These are phyloP conservation scores for Huntiella bhutanensis DNA, from an alignment of 2,329 filamentous ascomycete genomes.

Conservation along the genomic window DNA sequence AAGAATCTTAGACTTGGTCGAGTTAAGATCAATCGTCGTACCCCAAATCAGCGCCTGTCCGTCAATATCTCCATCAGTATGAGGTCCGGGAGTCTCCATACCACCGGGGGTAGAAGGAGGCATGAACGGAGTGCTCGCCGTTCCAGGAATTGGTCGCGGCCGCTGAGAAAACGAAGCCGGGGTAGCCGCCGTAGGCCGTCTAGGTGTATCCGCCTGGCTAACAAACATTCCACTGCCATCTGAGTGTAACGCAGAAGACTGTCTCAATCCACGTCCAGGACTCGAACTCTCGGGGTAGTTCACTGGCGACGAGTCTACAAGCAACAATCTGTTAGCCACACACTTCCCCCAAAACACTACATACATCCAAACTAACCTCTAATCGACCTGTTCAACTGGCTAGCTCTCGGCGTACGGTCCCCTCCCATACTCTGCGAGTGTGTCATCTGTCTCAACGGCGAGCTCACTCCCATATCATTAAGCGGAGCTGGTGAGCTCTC, in stretches of 20 bases:
- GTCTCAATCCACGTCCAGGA: conserved; percentile 44
- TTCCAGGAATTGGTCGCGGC: conserved; percentile 18
- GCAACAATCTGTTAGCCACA: background rate
- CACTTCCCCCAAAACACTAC: background rate
- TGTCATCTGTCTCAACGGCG: conserved; percentile 37
- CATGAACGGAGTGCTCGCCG: conserved; percentile 7
- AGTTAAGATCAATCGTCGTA: conserved; percentile 84
- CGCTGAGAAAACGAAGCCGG: conserved; percentile 16
- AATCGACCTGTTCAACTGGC: conserved; percentile 14
- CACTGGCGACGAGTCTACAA: conserved; percentile 73
- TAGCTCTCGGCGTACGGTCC: conserved; percentile 50
- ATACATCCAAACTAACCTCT: conserved; percentile 2
- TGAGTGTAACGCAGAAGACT: conserved; percentile 55
- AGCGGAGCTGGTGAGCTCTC: conserved; percentile 29
- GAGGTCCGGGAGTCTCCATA: conserved; percentile 26
- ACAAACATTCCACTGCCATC: conserved; percentile 81
- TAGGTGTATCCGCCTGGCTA: conserved; percentile 24
- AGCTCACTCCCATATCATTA: conserved; percentile 14
- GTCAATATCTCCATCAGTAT: conserved; percentile 34
- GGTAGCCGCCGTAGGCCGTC: conserved; percentile 2
- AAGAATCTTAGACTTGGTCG: conserved; percentile 51
- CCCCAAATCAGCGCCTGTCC: conserved; percentile 53
- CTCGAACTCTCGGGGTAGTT: conserved; percentile 82
- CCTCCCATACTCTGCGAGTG: conserved; percentile 31
- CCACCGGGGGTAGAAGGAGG: conserved; percentile 8